A percentile compares a stretch with the other conserved stretches of the same genome.
phyloP scores from a whole-genome alignment of 2,329 filamentous ascomycete species.

The Sporothrix brunneoviolacea region DNA sequence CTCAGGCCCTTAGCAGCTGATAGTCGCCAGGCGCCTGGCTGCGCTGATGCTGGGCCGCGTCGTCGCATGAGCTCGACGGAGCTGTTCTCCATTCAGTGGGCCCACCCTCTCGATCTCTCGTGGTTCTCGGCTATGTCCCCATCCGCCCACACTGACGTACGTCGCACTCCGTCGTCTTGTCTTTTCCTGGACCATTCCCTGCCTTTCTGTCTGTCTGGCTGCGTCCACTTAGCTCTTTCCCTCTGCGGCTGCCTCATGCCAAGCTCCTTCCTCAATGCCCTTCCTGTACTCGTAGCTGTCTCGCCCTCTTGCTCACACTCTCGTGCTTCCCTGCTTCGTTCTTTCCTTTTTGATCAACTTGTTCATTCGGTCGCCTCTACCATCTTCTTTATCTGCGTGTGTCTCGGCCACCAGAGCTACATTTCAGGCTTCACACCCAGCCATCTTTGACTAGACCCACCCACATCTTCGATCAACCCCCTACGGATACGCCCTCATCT shows the following conservation, averaged over 20 bases:
- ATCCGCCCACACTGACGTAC: conserved; percentile 12
- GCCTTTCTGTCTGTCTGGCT: not conserved
- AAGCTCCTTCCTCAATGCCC: not conserved
- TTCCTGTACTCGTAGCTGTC: not conserved
- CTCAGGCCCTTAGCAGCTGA: too few relatives aligned
- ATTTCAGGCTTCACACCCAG: too few relatives aligned
- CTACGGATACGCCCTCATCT: conserved; percentile 6
- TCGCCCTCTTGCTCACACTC: conserved; percentile 3
- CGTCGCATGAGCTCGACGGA: too few relatives aligned
- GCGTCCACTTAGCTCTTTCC: not conserved
- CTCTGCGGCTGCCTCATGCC: not conserved
- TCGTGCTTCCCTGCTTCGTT: conserved; percentile 1
- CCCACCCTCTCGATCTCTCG: not conserved
- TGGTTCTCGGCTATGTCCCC: conserved; percentile 8
- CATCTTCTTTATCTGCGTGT: not conserved
- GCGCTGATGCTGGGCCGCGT: too few relatives aligned
- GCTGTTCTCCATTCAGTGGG: conserved; percentile 1
- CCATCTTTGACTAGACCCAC: conserved; percentile 11
- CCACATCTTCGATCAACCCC: conserved; percentile 13
- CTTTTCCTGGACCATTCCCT: too few relatives aligned
- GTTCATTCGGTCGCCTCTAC: not conserved
- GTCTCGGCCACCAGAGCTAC: too few relatives aligned
- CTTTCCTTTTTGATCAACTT: conserved; percentile 3
- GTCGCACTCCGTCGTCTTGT: too few relatives aligned
- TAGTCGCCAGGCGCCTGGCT: too few relatives aligned